Base-by-base conservation (phyloP, 441 rosid species). In the Syzygium syzygioides region DNA sequence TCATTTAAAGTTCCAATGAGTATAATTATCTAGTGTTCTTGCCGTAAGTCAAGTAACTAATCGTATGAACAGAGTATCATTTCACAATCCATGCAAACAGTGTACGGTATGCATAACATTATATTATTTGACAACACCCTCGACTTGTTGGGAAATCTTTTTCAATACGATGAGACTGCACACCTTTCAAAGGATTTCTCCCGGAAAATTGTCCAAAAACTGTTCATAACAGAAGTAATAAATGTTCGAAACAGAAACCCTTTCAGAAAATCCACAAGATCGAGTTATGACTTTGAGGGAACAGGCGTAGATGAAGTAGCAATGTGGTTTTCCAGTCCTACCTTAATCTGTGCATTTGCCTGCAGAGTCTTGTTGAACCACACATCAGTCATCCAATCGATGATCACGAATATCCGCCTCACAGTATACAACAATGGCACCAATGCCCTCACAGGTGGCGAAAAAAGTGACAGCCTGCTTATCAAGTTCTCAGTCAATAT, bases 401-500 rank as follows among this genome's bases (percentile, higher is more conserved):
- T 41, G 89, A 94, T 90, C 55, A 97, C 96, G 86, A 96, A 97
- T 90, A 94, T 90, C 91, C 99, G 94, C 93, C 98, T 92, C 8
- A 95, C 94, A 0, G 99, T 95, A 87, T 97, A 97, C 62, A 97
- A 92, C 89, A 98, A 41, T 0, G 98, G 99, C 26, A 97, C 98
- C 20, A 97, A 87, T 5, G 97, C 98, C 90, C 98, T 94, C 86
- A 97, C 98, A 3, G 99, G 99, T 1, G 94, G 92, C 11, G 98
- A 98, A 87, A 97, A 95, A 71, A 96, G 90, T 5, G 97, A 95
- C 86, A 97, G 41, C 71, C 99, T 94, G 53, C 96, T 95, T 30
- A 96, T 92, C 23, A 96, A 86, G 86, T 96, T 98, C 92, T 96
- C 99, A 0, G 98, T 94, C 50, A 98, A 95, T 86, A 98, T 97